Base-by-base conservation (phyloP, 2,329 filamentous ascomycete species). In the Alternaria angustiovoidea region DNA sequence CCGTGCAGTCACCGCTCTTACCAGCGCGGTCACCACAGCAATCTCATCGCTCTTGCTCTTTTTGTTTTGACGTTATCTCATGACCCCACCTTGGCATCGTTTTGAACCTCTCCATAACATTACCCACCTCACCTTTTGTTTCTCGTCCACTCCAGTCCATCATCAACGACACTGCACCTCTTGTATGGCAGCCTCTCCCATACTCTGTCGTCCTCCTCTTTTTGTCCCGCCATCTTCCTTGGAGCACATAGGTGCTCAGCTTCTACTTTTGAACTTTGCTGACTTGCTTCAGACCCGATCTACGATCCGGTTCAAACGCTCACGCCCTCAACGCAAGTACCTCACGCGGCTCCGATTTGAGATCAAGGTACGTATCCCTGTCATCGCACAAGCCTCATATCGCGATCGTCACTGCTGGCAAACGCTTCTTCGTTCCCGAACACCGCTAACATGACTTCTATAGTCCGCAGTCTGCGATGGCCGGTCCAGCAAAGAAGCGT, bases 401-500 rank as follows among this genome's bases (percentile, higher is more conserved):
- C 38, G 39, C 20, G 3, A n/a, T 34, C 24, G 30, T 20, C 34
- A 18, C 49, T 12, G 26, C 38, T 18, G 11, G 44, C 39, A 59
- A 36, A 51, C 39, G 8, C 32, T 26, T 57, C 38, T 43, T 49
- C 52, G 47, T 54, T 44, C 47, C 36, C 32, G 22, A 48, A 30
- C 61, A 64, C 46, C 58, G 48, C 69, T 75, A 60, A 74, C 61
- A 59, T 53, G 59, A 34, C 11, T 28, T 56, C 32, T 55, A 74
- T 62, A 62, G 49, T 61, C 53, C 61, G 64, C 54, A 62, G 49
- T 61, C 53, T 60, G 64, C 55, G 41, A 82, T 82, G 80, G 78
- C 68, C 22, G 77, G 76, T 41, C 69, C 79, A 44, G 46, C 68
- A 1, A 81, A 79, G 72, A 70, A 71, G 44, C 75, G 72, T 43